Evolutionary conservation across 257 asterid species (phyloP).

Genomic region (Leonotis leonurus): DNA sequence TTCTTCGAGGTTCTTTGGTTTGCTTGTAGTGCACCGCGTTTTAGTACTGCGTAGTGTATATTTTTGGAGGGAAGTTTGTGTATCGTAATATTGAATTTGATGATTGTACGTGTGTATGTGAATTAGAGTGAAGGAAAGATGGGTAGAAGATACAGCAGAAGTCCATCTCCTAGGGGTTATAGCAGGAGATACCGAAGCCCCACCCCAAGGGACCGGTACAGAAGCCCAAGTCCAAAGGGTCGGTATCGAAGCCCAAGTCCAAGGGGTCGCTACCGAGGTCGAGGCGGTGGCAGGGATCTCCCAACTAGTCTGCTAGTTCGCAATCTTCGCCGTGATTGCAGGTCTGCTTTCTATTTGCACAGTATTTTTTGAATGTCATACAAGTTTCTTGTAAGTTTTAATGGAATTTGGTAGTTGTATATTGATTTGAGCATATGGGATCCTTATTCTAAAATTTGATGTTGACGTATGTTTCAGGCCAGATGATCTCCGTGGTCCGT

Average conservation of each 20-base stretch:
- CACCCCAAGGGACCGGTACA: constrained; percentile 39
- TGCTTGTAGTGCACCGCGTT: not conserved
- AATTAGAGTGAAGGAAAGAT: constrained; percentile 19
- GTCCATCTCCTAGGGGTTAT: constrained; percentile 58
- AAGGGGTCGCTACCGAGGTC: constrained; percentile 37
- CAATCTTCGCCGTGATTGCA: constrained; percentile 63
- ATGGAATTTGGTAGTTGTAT: not conserved
- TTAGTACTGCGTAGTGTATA: not conserved
- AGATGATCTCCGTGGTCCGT: constrained; percentile 63
- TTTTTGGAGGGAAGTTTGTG: not conserved
- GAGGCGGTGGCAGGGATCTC: constrained; percentile 37
- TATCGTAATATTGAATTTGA: too few relatives aligned
- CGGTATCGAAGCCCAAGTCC: constrained; percentile 51
- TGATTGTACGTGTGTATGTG: not conserved
- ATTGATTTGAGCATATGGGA: not conserved
- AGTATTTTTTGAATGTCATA: not conserved
- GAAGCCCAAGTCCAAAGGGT: too few relatives aligned
- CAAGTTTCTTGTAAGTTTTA: not conserved
- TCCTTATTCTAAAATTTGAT: constrained; percentile 1
- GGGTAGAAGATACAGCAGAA: constrained; percentile 64
- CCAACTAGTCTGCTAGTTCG: constrained; percentile 79
- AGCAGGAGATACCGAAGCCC: constrained; percentile 50
- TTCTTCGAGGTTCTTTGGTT: not conserved
- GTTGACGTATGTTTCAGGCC: constrained; percentile 29
- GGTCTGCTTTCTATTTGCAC: constrained; percentile 25